Evolutionary conservation across 2,329 filamentous ascomycete species (phyloP), one percentile per base, ranked within the genome.

Genomic region (Scedosporium apiospermum): DNA sequence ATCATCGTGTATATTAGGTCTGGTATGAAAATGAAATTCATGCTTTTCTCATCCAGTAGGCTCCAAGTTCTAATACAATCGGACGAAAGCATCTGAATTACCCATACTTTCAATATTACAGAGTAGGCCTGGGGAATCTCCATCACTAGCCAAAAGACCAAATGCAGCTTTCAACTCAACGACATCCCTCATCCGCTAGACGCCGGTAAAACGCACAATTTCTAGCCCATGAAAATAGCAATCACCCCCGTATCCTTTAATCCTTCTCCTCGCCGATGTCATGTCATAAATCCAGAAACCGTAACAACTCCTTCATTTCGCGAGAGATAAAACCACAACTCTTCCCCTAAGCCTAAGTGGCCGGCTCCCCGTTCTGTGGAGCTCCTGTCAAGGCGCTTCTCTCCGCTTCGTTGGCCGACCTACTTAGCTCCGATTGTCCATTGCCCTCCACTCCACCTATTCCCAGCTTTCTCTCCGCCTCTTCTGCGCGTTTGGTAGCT

Each of bases 401-500:
- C 10, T 38, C 34, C 34, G 10, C 34, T 38, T 38, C 34, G 34
- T 14, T 38, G 34, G 34, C 4, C 34, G 34, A 38, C 34, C 34
- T 12, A 38, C 34, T 38, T 14, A 38, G 34, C 34, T 38, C 34
- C 34, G 34, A 14, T 9, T 38, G 34, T 12, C 34, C 34, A 38
- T 38, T 38, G 34, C 3, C 26, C 59, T 51, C 44, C 44, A 26
- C 60, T 4, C 42, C 18, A 14, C 18, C 16, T 38, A 53, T 49
- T 41, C 30, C 70, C 60, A 90, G 69, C 71, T 84, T 86, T 67
- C 81, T 82, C 71, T 90, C 89, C 16, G 88, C 84, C 63, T 82
- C 81, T 26, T 82, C 82, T 14, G 92, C 83, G 67, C 85, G 78
- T 64, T 76, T 78, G 60, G 86, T 87, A 23, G 87, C 86, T 41